Evolutionary conservation across 163 green algal species (phyloP).

Genomic region (Chloroidium sp.): DNA sequence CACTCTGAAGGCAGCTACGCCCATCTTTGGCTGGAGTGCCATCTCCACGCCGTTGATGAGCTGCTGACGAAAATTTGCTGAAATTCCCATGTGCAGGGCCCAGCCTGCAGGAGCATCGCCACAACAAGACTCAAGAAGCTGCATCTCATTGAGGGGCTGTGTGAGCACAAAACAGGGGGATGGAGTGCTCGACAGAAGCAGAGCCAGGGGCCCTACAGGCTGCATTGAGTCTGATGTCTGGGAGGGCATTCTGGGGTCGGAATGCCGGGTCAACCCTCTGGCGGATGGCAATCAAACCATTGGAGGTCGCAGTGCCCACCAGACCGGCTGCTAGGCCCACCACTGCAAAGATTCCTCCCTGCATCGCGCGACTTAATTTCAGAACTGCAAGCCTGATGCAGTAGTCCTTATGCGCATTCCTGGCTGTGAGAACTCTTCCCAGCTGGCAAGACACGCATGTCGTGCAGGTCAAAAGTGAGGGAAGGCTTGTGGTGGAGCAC

Average conservation of each 20-base stretch:
- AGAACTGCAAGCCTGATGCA: constrained; percentile 8
- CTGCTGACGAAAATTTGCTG: constrained; percentile 90
- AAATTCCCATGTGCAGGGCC: constrained; percentile 90
- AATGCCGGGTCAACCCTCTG: constrained; percentile 65
- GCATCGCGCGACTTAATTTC: neutral
- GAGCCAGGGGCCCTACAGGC: neutral
- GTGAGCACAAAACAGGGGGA: no score
- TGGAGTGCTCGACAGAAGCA: no score
- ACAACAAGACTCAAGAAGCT: no score
- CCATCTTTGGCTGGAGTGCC: constrained; percentile 60
- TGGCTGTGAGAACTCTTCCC: no score
- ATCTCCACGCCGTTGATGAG: constrained; percentile 83
- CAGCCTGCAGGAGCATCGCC: constrained; percentile 39
- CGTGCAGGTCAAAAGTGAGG: neutral
- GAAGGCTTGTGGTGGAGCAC: no score
- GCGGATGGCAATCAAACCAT: constrained; percentile 68
- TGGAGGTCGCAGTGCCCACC: constrained; percentile 76
- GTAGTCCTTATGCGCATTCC: no score
- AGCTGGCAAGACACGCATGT: neutral
- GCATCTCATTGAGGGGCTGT: no score
- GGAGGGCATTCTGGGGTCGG: constrained; percentile 66
- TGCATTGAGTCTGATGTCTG: constrained; percentile 78
- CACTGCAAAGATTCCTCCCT: constrained; percentile 72
- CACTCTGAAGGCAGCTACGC: constrained; percentile 57
- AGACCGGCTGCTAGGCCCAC: constrained; percentile 87